Evolutionary conservation across 257 asterid genomes (phyloP).

Genomic region (Eucommia ulmoides): DNA sequence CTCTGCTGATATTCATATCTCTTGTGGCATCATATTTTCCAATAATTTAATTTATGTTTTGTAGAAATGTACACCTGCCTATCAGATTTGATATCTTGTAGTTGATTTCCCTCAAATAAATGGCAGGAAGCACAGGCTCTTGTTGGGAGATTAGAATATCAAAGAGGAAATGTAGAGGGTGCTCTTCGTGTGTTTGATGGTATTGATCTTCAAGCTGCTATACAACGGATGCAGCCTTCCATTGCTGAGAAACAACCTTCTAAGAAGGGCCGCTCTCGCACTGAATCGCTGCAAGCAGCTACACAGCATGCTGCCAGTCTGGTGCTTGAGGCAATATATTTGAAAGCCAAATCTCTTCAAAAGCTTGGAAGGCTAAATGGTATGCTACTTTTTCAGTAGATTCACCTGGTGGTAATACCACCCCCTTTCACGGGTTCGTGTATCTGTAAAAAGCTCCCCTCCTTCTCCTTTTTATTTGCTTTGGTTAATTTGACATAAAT

Average conservation of each 20-base stretch:
- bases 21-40: neutral
- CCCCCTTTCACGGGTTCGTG: neutral
- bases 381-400: constrained; percentile 9
- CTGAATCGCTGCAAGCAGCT: constrained; percentile 53
- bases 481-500: constrained; percentile 2
- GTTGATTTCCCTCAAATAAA: constrained; percentile 1
- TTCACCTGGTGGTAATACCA: neutral
- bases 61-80: too few relatives aligned
- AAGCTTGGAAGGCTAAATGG: constrained; percentile 77
- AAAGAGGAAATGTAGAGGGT: constrained; percentile 76
- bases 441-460: too few relatives aligned
- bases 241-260: constrained; percentile 40
- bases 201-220: constrained; percentile 64
- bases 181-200: constrained; percentile 93
- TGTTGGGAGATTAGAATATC: constrained; percentile 88
- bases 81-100: neutral
- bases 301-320: constrained; percentile 86
- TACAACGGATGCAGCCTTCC: constrained; percentile 50
- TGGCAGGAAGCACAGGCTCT: constrained; percentile 88
- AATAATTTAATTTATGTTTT: too few relatives aligned
- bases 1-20: too few relatives aligned
- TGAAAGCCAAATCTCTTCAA: constrained; percentile 77
- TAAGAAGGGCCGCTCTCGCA: constrained; percentile 57
- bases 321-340: constrained; percentile 76
- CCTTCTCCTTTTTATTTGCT: neutral